Conservation (phyloP, 352 stramenopile genomes). For the Albugo candida region DNA sequence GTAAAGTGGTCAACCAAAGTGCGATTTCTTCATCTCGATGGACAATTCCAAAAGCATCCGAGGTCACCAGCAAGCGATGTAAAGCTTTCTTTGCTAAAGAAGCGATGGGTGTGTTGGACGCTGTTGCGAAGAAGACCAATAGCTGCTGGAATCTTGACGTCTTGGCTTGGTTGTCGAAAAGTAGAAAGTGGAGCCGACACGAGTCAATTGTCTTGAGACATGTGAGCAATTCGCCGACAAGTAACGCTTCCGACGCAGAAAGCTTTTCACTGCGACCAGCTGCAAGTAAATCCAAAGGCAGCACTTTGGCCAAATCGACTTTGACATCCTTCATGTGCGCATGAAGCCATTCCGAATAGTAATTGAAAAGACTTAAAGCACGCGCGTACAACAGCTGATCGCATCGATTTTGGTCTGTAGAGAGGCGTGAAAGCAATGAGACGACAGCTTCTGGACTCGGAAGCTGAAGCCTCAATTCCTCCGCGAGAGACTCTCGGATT, state of each 20-base stretch:
- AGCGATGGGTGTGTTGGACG: constrained; percentile 16
- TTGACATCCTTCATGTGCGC: constrained; percentile 64
- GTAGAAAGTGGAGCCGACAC: constrained; percentile 33
- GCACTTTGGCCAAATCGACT: constrained; percentile 68
- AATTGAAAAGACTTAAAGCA: constrained; percentile 43
- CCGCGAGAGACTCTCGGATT: constrained; percentile 14
- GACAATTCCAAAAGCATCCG: constrained; percentile 29
- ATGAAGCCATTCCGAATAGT: constrained; percentile 57
- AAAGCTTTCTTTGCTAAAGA: constrained; percentile 25
- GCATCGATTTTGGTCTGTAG: constrained; percentile 13
- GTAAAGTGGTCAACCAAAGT: constrained; percentile 47
- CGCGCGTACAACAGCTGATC: constrained; percentile 48
- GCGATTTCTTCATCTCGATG: constrained; percentile 22
- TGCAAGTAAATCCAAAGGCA: constrained; percentile 33
- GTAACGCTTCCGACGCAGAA: constrained; percentile 20
- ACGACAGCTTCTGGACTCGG: constrained; percentile 61
- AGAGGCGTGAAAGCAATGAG: constrained; percentile 61
- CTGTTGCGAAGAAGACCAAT: constrained; percentile 28
- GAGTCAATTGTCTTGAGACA: constrained; percentile 42
- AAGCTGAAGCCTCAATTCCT: constrained; percentile 42
- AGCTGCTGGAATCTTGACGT: constrained; percentile 48
- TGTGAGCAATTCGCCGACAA: constrained; percentile 48
- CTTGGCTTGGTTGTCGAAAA: constrained; percentile 10
- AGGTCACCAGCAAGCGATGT: constrained; percentile 27
- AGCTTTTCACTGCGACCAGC: neutral